A percentile compares a stretch with the other conserved stretches of the same genome.
Evolutionary conservation across 257 asterid genomes (phyloP).

Genomic region (Solanum acaule): DNA sequence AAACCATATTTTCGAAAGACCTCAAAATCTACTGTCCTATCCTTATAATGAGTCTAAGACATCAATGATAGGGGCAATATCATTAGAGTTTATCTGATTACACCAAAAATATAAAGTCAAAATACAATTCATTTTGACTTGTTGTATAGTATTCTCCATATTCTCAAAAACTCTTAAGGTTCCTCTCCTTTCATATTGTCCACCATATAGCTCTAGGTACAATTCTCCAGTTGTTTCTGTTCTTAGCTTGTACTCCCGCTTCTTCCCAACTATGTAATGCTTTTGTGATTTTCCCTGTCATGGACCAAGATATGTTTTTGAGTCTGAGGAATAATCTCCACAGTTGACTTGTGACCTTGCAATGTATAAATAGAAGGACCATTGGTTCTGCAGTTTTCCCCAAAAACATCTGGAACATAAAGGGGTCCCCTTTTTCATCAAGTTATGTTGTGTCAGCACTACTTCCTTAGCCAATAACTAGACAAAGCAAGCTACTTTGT

Average conservation of each 20-base stretch:
- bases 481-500: background rate
- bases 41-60: background rate
- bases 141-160: background rate
- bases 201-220: background rate
- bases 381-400: background rate
- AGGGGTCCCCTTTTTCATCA: background rate
- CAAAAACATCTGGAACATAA: background rate
- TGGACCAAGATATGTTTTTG: background rate
- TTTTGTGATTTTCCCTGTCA: background rate
- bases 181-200: background rate
- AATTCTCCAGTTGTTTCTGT: background rate
- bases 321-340: background rate
- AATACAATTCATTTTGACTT: background rate
- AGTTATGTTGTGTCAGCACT: background rate
- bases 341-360: background rate
- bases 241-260: background rate
- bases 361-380: background rate
- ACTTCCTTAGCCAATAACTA: background rate
- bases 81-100: background rate
- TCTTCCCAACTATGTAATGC: background rate
- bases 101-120: background rate
- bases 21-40: background rate
- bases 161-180: background rate
- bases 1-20: background rate
- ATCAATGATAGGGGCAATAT: background rate